These are phyloP conservation scores for Aspergillus piperis DNA, from an alignment of 2,329 filamentous ascomycete species.

Conservation along the genomic window DNA sequence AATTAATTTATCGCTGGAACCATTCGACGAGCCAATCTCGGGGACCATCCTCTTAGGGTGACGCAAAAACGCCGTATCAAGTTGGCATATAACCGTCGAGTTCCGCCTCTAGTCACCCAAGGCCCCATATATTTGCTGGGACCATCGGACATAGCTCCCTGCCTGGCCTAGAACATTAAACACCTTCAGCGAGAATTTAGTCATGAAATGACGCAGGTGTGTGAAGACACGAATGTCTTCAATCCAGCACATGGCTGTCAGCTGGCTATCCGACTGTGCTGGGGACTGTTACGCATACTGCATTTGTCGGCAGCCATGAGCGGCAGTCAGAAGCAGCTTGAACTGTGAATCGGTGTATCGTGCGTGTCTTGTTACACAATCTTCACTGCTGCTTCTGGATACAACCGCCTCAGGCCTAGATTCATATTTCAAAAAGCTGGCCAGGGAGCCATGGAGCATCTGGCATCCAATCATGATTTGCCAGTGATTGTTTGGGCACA, in stretches of 20 bases:
- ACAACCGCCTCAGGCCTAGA: constrained; percentile 64
- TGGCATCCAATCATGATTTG: constrained; percentile 55
- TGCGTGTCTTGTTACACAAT: constrained; percentile 55
- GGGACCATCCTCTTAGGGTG: constrained; percentile 43
- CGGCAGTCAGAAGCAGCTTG: constrained; percentile 56
- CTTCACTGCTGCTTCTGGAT: constrained; percentile 58
- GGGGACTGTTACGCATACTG: constrained; percentile 50
- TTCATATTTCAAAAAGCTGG: constrained; percentile 67
- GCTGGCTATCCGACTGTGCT: constrained; percentile 54
- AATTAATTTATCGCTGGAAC: constrained; percentile 60
- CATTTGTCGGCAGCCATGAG: constrained; percentile 52
- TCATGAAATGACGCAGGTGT: constrained; percentile 49
- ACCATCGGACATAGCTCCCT: constrained; percentile 51
- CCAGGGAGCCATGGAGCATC: constrained; percentile 67
- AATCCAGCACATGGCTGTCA: constrained; percentile 56
- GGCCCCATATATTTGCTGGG: constrained; percentile 48
- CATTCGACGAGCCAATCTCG: constrained; percentile 68
- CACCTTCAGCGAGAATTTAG: constrained; percentile 19
- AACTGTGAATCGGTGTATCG: constrained; percentile 51
- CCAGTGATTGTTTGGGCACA: constrained; percentile 78
- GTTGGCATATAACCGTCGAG: constrained; percentile 31
- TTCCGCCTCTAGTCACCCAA: constrained; percentile 43
- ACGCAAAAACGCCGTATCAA: constrained; percentile 32
- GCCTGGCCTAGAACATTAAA: constrained; percentile 42
- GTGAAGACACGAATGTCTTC: constrained; percentile 54